These are phyloP conservation scores for Blastomyces gilchristii DNA, from an alignment of 2,329 filamentous ascomycete species.

Conservation along the genomic window DNA sequence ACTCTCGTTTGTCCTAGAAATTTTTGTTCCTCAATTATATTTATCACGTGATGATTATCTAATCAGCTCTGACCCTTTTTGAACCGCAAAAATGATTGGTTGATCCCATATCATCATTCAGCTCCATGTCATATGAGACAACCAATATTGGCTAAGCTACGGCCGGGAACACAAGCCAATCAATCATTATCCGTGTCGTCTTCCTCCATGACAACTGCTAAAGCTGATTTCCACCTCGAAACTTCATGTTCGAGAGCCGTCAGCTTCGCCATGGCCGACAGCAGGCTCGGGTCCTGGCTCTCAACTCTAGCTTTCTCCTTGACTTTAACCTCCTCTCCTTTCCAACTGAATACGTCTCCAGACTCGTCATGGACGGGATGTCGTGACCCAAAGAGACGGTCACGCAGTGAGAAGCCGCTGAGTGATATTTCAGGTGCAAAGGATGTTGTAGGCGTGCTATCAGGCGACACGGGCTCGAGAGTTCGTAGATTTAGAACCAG, in stretches of 20 bases:
- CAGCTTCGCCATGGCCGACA: slow-evolving; percentile 75
- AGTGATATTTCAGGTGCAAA: slow-evolving; percentile 57
- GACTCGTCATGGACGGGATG: slow-evolving; percentile 68
- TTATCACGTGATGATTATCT: background rate
- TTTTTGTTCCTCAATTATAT: background rate
- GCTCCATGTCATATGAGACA: background rate
- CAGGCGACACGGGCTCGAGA: slow-evolving; percentile 53
- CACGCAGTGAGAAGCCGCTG: slow-evolving; percentile 48
- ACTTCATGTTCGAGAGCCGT: slow-evolving; percentile 66
- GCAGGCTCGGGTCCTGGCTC: slow-evolving; percentile 75
- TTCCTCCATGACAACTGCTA: slow-evolving; percentile 68
- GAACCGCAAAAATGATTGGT: background rate
- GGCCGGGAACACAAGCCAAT: background rate
- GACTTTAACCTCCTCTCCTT: slow-evolving; percentile 65
- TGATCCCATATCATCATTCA: background rate
- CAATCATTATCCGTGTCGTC: slow-evolving; percentile 36
- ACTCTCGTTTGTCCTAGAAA: background rate
- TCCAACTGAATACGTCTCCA: slow-evolving; percentile 62
- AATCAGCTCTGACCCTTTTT: background rate
- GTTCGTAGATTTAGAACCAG: slow-evolving; percentile 61
- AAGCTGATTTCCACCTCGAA: slow-evolving; percentile 56
- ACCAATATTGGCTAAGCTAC: slow-evolving; percentile 4
- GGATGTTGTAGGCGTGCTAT: slow-evolving; percentile 50
- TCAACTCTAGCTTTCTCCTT: slow-evolving; percentile 84
- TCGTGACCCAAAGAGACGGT: slow-evolving; percentile 41